Conservation (phyloP, 805 yeast genomes). For the Zygosaccharomyces rouxii region DNA sequence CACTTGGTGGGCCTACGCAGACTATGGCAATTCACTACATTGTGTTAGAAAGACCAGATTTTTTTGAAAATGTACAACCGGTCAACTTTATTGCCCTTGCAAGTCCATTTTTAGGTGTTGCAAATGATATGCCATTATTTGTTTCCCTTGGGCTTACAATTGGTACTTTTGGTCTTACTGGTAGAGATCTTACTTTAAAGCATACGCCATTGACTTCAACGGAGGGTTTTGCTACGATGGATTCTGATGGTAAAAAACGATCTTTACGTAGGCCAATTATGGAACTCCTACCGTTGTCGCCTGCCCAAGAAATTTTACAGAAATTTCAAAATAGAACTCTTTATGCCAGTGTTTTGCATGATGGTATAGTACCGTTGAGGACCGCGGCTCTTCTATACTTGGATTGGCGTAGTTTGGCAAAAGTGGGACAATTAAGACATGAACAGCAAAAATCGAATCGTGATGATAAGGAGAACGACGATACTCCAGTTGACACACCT, state of each 20-base stretch:
- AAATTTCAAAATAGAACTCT: constrained; percentile 67
- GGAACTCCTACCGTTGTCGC: constrained; percentile 69
- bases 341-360: constrained; percentile 87
- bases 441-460: constrained; percentile 6
- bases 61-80: constrained; percentile 63
- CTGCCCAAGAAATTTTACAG: constrained; percentile 60
- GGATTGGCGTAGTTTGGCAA: constrained; percentile 73
- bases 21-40: constrained; percentile 86
- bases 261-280: constrained; percentile 50
- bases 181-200: constrained; percentile 78
- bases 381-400: constrained; percentile 81
- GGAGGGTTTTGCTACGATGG: constrained; percentile 22
- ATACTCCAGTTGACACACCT: background rate
- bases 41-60: constrained; percentile 53
- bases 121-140: constrained; percentile 81
- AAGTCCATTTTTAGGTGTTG: constrained; percentile 82
- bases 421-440: constrained; percentile 40
- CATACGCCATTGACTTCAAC: constrained; percentile 34
- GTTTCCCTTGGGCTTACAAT: constrained; percentile 79
- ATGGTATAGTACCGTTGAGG: constrained; percentile 92
- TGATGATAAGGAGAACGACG: background rate
- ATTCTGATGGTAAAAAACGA: constrained; percentile 12
- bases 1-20: constrained; percentile 89
- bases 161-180: constrained; percentile 90
- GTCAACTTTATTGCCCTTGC: constrained; percentile 80